phyloP scores from a whole-genome alignment of 2,329 filamentous ascomycete species.

The Penicillium crustosum region DNA sequence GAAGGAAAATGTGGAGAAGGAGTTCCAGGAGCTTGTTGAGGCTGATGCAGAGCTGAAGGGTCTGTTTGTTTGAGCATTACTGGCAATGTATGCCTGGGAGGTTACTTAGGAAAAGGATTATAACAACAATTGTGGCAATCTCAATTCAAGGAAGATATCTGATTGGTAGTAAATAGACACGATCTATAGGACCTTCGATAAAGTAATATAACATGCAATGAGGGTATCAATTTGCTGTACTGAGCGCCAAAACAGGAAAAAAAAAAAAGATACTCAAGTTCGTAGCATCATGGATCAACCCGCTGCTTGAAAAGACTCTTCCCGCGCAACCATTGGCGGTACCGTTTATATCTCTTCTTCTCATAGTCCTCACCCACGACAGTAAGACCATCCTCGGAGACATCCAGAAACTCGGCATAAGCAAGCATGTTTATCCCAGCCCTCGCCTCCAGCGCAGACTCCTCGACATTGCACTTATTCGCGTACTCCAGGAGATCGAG shows the following conservation, averaged over 20 bases:
- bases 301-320: constrained; percentile 97
- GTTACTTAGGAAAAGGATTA: not conserved
- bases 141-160: not conserved
- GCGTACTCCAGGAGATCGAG: constrained; percentile 79
- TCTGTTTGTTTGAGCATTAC: constrained; percentile 27
- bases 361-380: constrained; percentile 81
- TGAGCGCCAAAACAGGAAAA: not conserved
- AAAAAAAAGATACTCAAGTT: not conserved
- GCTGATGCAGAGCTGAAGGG: constrained; percentile 35
- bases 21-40: constrained; percentile 38
- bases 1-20: constrained; percentile 33
- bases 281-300: constrained; percentile 42
- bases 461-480: constrained; percentile 64
- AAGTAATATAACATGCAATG: not conserved
- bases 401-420: constrained; percentile 73
- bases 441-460: constrained; percentile 44
- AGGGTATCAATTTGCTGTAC: constrained; percentile 23
- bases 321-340: constrained; percentile 88
- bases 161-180: not conserved
- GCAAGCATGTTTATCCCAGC: constrained; percentile 67
- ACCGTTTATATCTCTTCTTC: constrained; percentile 97
- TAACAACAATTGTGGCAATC: not conserved
- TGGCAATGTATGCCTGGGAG: not conserved
- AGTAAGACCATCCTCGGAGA: constrained; percentile 79
- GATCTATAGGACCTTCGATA: not conserved